phyloP scores from a whole-genome alignment of 768 basidiomycete genomes.

The Xerocomellus dryophilus region DNA sequence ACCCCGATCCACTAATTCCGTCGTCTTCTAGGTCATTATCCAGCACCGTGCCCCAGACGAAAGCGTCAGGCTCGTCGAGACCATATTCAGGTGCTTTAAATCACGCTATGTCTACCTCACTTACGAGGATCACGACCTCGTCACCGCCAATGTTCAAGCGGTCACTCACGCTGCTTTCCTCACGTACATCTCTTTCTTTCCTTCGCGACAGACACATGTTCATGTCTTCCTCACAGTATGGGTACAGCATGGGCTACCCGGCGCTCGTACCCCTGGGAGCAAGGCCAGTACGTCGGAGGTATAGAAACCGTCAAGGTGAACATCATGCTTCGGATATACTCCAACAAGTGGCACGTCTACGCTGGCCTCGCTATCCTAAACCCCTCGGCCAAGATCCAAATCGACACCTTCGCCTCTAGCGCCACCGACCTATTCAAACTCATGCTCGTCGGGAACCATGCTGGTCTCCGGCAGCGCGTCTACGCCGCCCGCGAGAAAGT shows the following conservation, averaged over 20 bases:
- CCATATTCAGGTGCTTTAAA: slow-evolving; percentile 71
- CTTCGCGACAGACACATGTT: not conserved
- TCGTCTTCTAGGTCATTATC: slow-evolving; percentile 69
- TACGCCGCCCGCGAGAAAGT: slow-evolving; percentile 72
- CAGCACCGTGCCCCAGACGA: slow-evolving; percentile 77
- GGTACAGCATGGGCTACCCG: slow-evolving; percentile 90
- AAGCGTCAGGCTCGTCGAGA: slow-evolving; percentile 74
- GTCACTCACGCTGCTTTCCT: slow-evolving; percentile 98
- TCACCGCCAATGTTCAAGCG: slow-evolving; percentile 98
- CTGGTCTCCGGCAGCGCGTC: slow-evolving; percentile 64
- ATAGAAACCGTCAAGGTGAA: slow-evolving; percentile 98
- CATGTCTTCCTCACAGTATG: slow-evolving; percentile 64
- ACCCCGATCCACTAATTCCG: not conserved
- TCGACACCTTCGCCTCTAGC: slow-evolving; percentile 85
- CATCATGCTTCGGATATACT: slow-evolving; percentile 92
- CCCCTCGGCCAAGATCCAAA: slow-evolving; percentile 82
- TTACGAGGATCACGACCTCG: slow-evolving; percentile 95
- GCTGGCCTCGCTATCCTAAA: slow-evolving; percentile 98
- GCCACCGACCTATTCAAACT: slow-evolving; percentile 92
- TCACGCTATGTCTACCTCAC: slow-evolving; percentile 88
- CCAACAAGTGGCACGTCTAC: slow-evolving; percentile 98
- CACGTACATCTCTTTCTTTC: slow-evolving; percentile 49
- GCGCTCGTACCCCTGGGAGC: slow-evolving; percentile 89
- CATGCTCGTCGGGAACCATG: slow-evolving; percentile 67
- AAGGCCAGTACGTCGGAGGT: slow-evolving; percentile 90